Evolutionary conservation across 2,329 filamentous ascomycete genomes (phyloP), one percentile per base, ranked within the genome.

Genomic region (Colletotrichum horii): DNA sequence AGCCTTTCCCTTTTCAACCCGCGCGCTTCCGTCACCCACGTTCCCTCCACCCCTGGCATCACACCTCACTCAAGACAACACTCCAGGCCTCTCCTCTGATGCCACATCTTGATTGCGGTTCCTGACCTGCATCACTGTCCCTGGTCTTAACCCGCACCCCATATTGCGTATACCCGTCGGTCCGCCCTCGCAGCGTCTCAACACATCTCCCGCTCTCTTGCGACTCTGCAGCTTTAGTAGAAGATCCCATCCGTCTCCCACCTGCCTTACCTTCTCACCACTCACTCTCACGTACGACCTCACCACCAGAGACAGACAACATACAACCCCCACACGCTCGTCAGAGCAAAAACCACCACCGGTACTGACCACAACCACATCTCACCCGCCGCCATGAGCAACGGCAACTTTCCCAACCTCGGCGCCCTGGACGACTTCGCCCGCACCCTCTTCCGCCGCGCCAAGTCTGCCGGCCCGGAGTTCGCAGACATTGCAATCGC

Each of bases 361-460:
- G 24, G 15, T 58, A 58, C 74, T 70, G 68, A 73, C 36, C 60
- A 77, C 73, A 76, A 72, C 69, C 30, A 66, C 24, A 19, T 66
- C 14, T 55, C 72, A 65, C 76, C 65, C 70, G 43, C 79, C 75
- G 76, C 77, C 73, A 85, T 85, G 82, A 82, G 77, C 71, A 76
- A 79, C 68, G 77, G 76, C 77, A 79, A 79, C 26, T 81, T 85
- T 73, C 83, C 86, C 72, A 86, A 88, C 78, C 89, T 93, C 82
- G 89, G 91, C 80, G 86, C 86, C 65, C 86, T 91, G 79, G 90
- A 91, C 81, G 87, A 87, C 74, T 89, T 89, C 79, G 90, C 90
- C 62, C 88, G 88, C 62, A 86, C 87, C 65, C 85, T 93, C 19
- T 91, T 90, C 80, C 86, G 89, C 68, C 89, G 89, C 75, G 87